Conservation (phyloP, 1,139 yeast species). For the Pichia norvegensis region DNA sequence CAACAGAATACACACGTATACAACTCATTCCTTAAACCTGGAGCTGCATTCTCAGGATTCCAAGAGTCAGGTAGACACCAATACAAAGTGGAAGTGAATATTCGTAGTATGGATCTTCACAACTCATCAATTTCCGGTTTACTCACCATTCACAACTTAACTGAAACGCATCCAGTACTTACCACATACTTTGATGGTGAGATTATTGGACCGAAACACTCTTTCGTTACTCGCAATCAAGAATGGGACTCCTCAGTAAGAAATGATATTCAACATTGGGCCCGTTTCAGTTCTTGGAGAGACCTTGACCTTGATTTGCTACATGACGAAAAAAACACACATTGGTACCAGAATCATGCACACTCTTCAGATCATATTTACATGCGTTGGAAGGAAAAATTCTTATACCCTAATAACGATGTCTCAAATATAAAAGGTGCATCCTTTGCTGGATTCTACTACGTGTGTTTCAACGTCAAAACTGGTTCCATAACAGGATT, state of each 20-base stretch:
- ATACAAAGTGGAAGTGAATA: constrained; percentile 64
- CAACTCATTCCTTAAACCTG: constrained; percentile 44
- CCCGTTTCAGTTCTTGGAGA: constrained; percentile 58
- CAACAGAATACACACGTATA: background rate
- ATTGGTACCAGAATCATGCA: constrained; percentile 29
- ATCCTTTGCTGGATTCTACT: constrained; percentile 88
- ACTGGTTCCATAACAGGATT: constrained; percentile 72
- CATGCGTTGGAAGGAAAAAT: constrained; percentile 95
- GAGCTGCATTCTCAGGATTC: constrained; percentile 57
- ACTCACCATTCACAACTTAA: constrained; percentile 70
- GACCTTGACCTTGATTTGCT: constrained; percentile 29
- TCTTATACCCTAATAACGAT: constrained; percentile 72
- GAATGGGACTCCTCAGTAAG: constrained; percentile 58
- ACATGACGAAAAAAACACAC: constrained; percentile 24
- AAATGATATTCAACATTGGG: constrained; percentile 84
- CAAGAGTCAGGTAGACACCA: constrained; percentile 66
- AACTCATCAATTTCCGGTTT: constrained; percentile 66
- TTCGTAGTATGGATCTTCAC: constrained; percentile 59
- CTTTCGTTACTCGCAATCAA: constrained; percentile 38
- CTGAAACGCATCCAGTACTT: constrained; percentile 68
- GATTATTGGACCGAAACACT: constrained; percentile 56
- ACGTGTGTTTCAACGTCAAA: constrained; percentile 71
- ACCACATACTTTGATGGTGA: constrained; percentile 86
- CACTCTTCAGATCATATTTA: constrained; percentile 47
- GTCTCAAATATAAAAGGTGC: constrained; percentile 69